Conservation (phyloP, 2,329 filamentous ascomycete genomes). For the Fusarium devonianum region DNA sequence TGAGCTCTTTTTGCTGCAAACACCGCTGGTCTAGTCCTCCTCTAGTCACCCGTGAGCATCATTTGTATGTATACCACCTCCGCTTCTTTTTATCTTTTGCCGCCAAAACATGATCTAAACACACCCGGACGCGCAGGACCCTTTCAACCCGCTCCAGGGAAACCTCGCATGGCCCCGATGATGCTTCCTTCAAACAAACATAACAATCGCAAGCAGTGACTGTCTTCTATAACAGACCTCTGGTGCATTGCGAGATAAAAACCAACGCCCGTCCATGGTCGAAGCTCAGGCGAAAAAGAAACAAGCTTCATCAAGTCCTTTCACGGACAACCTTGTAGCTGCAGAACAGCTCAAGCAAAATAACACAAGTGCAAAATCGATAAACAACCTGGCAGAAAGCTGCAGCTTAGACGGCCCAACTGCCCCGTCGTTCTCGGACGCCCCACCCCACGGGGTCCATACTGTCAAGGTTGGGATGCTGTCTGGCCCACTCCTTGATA, state of each 20-base stretch:
- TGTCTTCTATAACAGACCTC: constrained; percentile 7
- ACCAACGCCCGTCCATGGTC: constrained; percentile 30
- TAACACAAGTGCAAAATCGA: constrained; percentile 1
- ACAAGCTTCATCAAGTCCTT: constrained; percentile 4
- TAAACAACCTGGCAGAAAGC: neutral
- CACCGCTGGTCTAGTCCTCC: constrained; percentile 15
- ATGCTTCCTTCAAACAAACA: constrained; percentile 9
- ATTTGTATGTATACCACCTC: constrained; percentile 4
- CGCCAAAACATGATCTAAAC: neutral
- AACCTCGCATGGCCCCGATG: constrained; percentile 26
- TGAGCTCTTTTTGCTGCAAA: constrained; percentile 19
- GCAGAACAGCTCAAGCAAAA: constrained; percentile 3
- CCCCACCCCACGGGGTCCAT: constrained; percentile 71
- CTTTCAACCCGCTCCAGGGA: constrained; percentile 15
- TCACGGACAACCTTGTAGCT: neutral
- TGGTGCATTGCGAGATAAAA: constrained; percentile 11
- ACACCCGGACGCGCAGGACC: constrained; percentile 2
- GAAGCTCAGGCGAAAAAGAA: constrained; percentile 10
- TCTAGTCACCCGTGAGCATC: constrained; percentile 4
- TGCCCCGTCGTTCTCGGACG: constrained; percentile 70
- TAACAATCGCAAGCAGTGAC: constrained; percentile 7
- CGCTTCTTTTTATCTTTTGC: constrained; percentile 4
- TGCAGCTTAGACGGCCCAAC: constrained; percentile 69
- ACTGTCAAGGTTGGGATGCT: constrained; percentile 77
- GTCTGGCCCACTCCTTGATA: constrained; percentile 86